These are phyloP conservation scores for Cadophora malorum DNA, from an alignment of 2,329 filamentous ascomycete genomes.

Conservation along the genomic window DNA sequence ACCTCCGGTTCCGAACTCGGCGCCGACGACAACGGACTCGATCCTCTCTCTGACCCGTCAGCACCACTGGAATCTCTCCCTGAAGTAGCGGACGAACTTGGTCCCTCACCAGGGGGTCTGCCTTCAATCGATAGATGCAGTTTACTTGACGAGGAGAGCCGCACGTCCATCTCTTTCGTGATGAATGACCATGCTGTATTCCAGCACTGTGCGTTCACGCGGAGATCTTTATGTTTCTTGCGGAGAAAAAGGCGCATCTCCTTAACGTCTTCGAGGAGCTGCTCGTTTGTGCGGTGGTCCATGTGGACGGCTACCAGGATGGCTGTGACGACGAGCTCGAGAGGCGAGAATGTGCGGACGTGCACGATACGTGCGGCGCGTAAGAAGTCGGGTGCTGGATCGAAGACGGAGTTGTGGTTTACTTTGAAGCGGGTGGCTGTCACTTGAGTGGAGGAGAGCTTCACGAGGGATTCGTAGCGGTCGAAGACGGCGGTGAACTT, in stretches of 20 bases:
- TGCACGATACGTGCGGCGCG: slow-evolving; percentile 37
- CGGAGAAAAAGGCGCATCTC: slow-evolving; percentile 44
- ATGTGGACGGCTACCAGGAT: slow-evolving; percentile 45
- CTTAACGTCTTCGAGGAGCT: slow-evolving; percentile 46
- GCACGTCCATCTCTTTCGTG: slow-evolving; percentile 28
- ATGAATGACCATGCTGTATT: slow-evolving; percentile 44
- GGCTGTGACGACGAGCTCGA: slow-evolving; percentile 46
- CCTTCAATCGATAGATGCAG: slow-evolving; percentile 13
- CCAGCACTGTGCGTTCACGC: slow-evolving; percentile 47
- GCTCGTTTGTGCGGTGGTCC: slow-evolving; percentile 39
- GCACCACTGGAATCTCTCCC: neutral
- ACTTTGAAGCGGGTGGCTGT: slow-evolving; percentile 38
- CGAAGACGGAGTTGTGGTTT: slow-evolving; percentile 41
- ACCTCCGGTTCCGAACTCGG: slow-evolving; percentile 18
- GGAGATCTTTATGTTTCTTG: slow-evolving; percentile 44
- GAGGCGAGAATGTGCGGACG: slow-evolving; percentile 46
- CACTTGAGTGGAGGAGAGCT: slow-evolving; percentile 40
- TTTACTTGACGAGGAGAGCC: neutral
- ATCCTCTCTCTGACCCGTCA: slow-evolving; percentile 11
- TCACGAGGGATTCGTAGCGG: slow-evolving; percentile 43
- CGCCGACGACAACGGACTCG: slow-evolving; percentile 19
- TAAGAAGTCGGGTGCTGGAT: slow-evolving; percentile 41
- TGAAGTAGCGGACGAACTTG: slow-evolving; percentile 3
- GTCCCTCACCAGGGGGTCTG: neutral
- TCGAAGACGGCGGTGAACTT: slow-evolving; percentile 44